Evolutionary conservation across 176 grass and related monocot genomes (phyloP), one percentile per base, ranked within the genome.

Genomic region (Bolboschoenus planiculmis): DNA sequence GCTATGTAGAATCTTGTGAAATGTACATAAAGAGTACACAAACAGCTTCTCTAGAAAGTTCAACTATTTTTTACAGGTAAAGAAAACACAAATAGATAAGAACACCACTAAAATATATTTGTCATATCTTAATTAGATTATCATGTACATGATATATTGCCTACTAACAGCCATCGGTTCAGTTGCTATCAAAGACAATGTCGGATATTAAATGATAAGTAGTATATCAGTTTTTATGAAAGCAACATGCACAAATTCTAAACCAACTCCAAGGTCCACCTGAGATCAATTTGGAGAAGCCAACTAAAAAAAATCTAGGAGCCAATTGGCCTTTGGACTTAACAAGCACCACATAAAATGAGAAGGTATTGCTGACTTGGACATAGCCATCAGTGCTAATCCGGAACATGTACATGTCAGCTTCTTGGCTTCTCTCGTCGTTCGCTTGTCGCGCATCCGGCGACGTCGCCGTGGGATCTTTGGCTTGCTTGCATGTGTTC

Each of bases 261-360:
- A 33, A 16, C 7, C 20, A 59, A 59, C 10, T 27, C 10, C 7
- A 59, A 10, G 56, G 56, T 65, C 61, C 61, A 35, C 5, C 31
- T 66, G 20, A 66, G 63, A 27, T 46, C 10, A 73, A 27, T 27
- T n/a, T 73, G n/a, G 23, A 73, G 40, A 24, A 40, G 68, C n/a
- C 68, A 73, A 42, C 3, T 29, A 27, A 18, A 63, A 73, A 73
- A 44, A 2, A 43, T 46, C 42, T 33, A n/a, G 50, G 33, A 51
- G 20, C 27, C 24, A 65, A 87, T 30, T 81, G 88, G 64, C 88
- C 30, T 61, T 90, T 90, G 83, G 85, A 60, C 75, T 0, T 51
- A 83, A 83, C 9, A 92, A 92, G 83, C 91, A 88, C 91, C 88
- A 81, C 73, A 80, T 87, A 56, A 5, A 62, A 44, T 4, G 8